Evolutionary conservation across 2,329 filamentous ascomycete species (phyloP), one percentile per base, ranked within the genome.

Genomic region (Phaeoacremonium minimum): DNA sequence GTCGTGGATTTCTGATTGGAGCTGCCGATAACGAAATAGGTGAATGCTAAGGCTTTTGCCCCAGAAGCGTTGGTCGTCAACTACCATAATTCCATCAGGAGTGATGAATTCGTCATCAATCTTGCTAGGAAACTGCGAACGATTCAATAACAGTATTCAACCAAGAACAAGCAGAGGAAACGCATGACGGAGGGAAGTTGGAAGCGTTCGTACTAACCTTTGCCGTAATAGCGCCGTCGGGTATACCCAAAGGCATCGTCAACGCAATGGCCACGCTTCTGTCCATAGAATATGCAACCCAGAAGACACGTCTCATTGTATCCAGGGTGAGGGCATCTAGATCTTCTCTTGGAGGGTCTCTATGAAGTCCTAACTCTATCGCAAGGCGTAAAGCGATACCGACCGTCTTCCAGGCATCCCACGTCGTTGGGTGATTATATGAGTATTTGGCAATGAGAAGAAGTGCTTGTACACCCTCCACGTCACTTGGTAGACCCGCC

Each of bases 231-330:
- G 33, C 19, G 6, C 33, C 32, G 26, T 42, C 40, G 6, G 40
- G 31, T 15, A 42, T 17, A 9, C 18, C 32, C 18, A 28, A 36
- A 15, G 40, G 40, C 18, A 16, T 30, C 9, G 17, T 14, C 14
- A 36, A 13, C 2, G 26, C 13, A 6, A 20, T 40, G 16, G 18
- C 14, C 5, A 42, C 8, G 4, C 17, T 40, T 16, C 40, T 17
- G 38, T 42, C 40, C 40, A 42, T 39, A 6, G 32, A 14, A 18
- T 42, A 42, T 8, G 40, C 40, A 13, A 37, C 40, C 40, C 40
- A 42, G 19, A 42, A 42, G n/a, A 28, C 28, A 20, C 36, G 32
- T 13, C 40, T 29, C 18, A 35, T 35, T 9, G 29, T 40, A 31
- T 42, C 40, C 15, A 20, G 28, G 7, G 32, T 33, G 14, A 42